phyloP scores from a whole-genome alignment of 2,329 filamentous ascomycete genomes.

The Sclerotinia subarctica region DNA sequence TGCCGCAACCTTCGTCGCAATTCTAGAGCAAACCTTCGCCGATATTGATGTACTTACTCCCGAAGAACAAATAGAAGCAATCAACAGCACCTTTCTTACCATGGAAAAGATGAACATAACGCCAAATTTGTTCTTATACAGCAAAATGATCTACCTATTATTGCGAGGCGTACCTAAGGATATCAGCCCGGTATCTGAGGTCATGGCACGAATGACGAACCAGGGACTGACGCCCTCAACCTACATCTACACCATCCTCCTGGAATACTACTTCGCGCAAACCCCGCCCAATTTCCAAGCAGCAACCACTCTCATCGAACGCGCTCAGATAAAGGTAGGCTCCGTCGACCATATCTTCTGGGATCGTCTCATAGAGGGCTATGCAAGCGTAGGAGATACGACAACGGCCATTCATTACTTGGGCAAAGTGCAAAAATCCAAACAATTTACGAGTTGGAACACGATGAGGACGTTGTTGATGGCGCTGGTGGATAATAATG shows the following conservation, averaged over 20 bases:
- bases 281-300: conserved; percentile 56
- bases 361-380: conserved; percentile 68
- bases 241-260: conserved; percentile 72
- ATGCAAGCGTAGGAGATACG: conserved; percentile 53
- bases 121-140: conserved; percentile 62
- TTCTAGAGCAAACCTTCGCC: conserved; percentile 59
- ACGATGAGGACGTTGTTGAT: conserved; percentile 33
- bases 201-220: conserved; percentile 60
- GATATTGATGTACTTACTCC: conserved; percentile 43
- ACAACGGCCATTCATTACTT: conserved; percentile 50
- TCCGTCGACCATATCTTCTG: conserved; percentile 59
- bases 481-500: conserved; percentile 34
- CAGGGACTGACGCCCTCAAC: conserved; percentile 53
- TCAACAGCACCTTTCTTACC: conserved; percentile 54
- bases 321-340: conserved; percentile 40
- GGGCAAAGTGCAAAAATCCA: conserved; percentile 34
- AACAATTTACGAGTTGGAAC: conserved; percentile 29
- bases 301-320: conserved; percentile 58
- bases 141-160: conserved; percentile 64
- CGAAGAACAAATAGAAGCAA: conserved; percentile 49
- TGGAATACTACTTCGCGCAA: conserved; percentile 62
- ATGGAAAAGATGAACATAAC: conserved; percentile 56
- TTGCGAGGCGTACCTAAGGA: conserved; percentile 44
- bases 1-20: conserved; percentile 68
- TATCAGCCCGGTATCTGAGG: conserved; percentile 51